These are phyloP conservation scores for Dioszegia crocea DNA, from an alignment of 768 basidiomycete species.

Conservation along the genomic window DNA sequence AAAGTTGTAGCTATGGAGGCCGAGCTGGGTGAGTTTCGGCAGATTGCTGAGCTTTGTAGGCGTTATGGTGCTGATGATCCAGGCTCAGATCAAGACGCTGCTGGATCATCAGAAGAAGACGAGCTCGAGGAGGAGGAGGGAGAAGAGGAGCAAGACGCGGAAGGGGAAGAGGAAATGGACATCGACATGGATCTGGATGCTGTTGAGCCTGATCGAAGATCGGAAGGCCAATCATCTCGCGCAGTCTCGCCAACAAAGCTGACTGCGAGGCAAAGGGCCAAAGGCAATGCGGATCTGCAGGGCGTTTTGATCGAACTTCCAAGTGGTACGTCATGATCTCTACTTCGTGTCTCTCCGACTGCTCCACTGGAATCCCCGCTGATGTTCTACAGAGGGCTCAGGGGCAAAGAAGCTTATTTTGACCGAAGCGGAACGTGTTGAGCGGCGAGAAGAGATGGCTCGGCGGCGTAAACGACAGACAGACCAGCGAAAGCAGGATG, in stretches of 20 bases:
- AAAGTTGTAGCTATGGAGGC: slow-evolving; percentile 28
- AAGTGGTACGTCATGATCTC: slow-evolving; percentile 26
- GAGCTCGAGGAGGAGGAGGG: slow-evolving; percentile 21
- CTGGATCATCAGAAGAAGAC: background rate
- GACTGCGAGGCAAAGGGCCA: slow-evolving; percentile 46
- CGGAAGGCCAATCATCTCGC: background rate
- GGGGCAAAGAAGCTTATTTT: slow-evolving; percentile 39
- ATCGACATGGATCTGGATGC: slow-evolving; percentile 8
- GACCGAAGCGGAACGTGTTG: slow-evolving; percentile 43
- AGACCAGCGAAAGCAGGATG: slow-evolving; percentile 48
- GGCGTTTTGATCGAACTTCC: slow-evolving; percentile 39
- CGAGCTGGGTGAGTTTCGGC: slow-evolving; percentile 20
- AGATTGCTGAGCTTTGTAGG: background rate
- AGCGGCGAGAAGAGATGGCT: slow-evolving; percentile 46
- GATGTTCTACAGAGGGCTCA: slow-evolving; percentile 13
- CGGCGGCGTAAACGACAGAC: slow-evolving; percentile 44
- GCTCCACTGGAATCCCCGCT: background rate
- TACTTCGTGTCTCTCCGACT: background rate
- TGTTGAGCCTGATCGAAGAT: background rate
- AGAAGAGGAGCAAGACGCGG: background rate
- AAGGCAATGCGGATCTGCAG: slow-evolving; percentile 38
- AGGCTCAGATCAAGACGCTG: slow-evolving; percentile 19
- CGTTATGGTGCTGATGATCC: slow-evolving; percentile 4
- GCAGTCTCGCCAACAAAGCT: slow-evolving; percentile 32
- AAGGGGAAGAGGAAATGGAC: slow-evolving; percentile 8